Percentiles rank a stretch among this genome's conserved stretches.
phyloP scores from a whole-genome alignment of 192 early-diverging fungal species.

The Spinellus fusiger region DNA sequence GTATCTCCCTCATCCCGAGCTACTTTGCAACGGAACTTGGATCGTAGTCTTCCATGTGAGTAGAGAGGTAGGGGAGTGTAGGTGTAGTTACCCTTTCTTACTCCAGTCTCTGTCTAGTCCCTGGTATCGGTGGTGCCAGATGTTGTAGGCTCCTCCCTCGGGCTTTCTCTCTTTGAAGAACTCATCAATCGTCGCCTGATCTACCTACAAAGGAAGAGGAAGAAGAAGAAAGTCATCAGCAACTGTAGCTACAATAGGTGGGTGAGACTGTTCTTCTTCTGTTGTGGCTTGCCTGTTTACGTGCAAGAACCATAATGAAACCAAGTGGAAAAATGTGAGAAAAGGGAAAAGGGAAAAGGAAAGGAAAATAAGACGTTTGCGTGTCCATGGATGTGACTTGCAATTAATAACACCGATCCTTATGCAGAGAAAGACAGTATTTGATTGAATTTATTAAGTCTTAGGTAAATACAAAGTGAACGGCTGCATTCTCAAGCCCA shows the following conservation, averaged over 20 bases:
- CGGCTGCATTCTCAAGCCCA: conserved; percentile 55
- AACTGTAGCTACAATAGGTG: neutral
- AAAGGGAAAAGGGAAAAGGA: neutral
- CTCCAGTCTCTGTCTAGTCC: conserved; percentile 28
- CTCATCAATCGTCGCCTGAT: conserved; percentile 19
- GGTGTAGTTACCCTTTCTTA: conserved; percentile 47
- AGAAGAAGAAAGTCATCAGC: neutral
- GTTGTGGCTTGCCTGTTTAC: conserved; percentile 9
- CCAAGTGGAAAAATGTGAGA: neutral
- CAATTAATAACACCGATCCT: no score
- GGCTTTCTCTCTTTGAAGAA: conserved; percentile 33
- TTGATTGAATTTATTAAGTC: no score
- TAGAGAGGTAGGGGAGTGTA: neutral
- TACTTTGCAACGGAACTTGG: conserved; percentile 58
- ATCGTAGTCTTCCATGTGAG: conserved; percentile 40
- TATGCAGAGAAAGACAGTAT: no score
- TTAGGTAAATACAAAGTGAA: conserved; percentile 38
- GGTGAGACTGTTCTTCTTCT: neutral
- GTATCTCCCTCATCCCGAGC: conserved; percentile 66
- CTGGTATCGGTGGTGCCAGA: conserved; percentile 41
- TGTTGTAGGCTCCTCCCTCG: conserved; percentile 50
- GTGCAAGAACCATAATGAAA: conserved; percentile 10
- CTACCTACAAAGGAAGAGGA: conserved; percentile 5
- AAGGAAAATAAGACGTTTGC: no score
- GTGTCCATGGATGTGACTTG: no score